phyloP scores from a whole-genome alignment of 768 basidiomycete species.

The Vararia minispora region DNA sequence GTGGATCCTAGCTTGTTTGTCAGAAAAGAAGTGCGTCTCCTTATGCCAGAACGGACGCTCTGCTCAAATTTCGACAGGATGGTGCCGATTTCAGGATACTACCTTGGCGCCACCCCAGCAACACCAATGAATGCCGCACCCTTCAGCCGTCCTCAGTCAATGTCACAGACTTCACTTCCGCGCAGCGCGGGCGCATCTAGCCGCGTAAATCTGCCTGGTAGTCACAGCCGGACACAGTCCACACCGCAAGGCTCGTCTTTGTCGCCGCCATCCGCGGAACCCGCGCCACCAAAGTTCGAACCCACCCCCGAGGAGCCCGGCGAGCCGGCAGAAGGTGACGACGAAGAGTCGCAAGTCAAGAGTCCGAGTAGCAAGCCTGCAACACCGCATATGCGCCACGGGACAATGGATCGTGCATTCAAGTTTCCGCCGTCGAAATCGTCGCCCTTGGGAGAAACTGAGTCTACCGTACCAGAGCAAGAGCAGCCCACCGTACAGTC shows the following conservation, averaged over 20 bases:
- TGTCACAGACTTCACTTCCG: constrained; percentile 56
- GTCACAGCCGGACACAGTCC: constrained; percentile 25
- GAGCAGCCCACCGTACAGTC: constrained; percentile 5
- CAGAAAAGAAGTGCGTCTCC: constrained; percentile 62
- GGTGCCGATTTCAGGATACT: constrained; percentile 76
- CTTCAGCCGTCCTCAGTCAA: constrained; percentile 55
- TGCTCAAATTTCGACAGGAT: constrained; percentile 39
- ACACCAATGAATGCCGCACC: constrained; percentile 28
- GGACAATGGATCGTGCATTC: constrained; percentile 72
- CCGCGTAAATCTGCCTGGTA: too few relatives aligned
- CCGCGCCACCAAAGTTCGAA: constrained; percentile 26
- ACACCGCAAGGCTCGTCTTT: constrained; percentile 16
- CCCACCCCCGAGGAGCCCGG: constrained; percentile 44
- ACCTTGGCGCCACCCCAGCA: constrained; percentile 59
- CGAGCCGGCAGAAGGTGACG: constrained; percentile 24
- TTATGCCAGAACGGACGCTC: not conserved
- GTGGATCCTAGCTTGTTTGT: constrained; percentile 86
- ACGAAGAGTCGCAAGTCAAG: constrained; percentile 20
- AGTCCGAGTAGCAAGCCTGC: constrained; percentile 12
- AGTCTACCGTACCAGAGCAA: constrained; percentile 14
- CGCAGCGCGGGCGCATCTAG: too few relatives aligned
- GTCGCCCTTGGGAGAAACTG: constrained; percentile 6
- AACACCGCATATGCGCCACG: constrained; percentile 28
- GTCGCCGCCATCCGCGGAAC: too few relatives aligned
- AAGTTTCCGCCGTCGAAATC: constrained; percentile 40